Evolutionary conservation across 2,329 filamentous ascomycete species (phyloP), one percentile per base, ranked within the genome.

Genomic region (Westerdykella aurantiaca): DNA sequence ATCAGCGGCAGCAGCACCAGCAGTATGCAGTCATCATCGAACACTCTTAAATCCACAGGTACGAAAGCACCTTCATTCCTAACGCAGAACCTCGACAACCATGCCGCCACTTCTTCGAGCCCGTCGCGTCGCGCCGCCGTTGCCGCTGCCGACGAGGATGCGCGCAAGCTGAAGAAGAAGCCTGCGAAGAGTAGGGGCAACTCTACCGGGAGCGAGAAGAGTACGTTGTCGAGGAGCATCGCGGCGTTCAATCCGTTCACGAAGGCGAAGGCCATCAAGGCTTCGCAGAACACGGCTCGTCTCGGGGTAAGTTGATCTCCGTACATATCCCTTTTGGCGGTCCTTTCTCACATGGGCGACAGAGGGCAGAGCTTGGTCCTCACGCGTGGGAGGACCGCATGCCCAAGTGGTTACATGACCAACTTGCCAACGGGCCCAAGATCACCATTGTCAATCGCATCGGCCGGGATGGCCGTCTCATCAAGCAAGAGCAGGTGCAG

Each of bases 331-430:
- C 4, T 33, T 31, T 23, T 10, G 6, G 3, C 1, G 34, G 23
- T 13, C 14, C 22, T 12, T 39, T 39, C 54, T 62, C 34, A 65
- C 31, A 10, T n/a, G 16, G 25, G 50, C 33, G 10, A 5, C 52
- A 73, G 58, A 68, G 63, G 56, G 57, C 56, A 5, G 72, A 74
- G 48, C 64, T 74, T 5, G 72, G 72, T n/a, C 72, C 72, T 11
- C 59, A 74, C 52, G 72, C 72, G 0, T 73, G 61, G 56, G 72
- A 75, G 48, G 63, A 70, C 11, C 55, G 54, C 29, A 74, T 75
- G 72, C 72, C 72, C 5, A 54, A 44, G 25, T 64, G 67, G 58
- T 64, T 75, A 1, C 66, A 69, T 34, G 58, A 67, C 13, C 61
- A 66, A 39, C 64, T 75, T 10, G 57, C 65, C 18, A 58, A 64